Percentiles rank a stretch among this genome's conserved stretches.
Evolutionary conservation across 768 basidiomycete genomes (phyloP).

Genomic region (Termitomyces sp.): DNA sequence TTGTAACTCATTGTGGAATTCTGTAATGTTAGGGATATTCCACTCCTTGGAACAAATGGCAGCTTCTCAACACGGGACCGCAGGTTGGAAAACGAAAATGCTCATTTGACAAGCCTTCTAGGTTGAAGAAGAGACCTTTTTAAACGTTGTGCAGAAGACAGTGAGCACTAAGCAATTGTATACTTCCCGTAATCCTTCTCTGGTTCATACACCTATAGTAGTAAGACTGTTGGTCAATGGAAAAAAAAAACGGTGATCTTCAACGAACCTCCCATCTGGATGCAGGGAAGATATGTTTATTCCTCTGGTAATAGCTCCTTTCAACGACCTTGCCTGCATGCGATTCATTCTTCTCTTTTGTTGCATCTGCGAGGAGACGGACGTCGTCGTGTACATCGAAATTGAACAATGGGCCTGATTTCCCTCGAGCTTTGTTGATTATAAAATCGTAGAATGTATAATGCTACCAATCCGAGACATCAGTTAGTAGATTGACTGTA

Average conservation of each 20-base stretch:
- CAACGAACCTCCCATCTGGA: slow-evolving; percentile 90
- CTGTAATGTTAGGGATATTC: too few relatives aligned
- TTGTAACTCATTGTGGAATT: too few relatives aligned
- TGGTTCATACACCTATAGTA: slow-evolving; percentile 80
- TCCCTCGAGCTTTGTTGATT: slow-evolving; percentile 96
- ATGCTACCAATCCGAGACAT: slow-evolving; percentile 49
- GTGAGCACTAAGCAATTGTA: slow-evolving; percentile 48
- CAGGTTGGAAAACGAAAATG: too few relatives aligned
- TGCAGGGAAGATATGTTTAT: slow-evolving; percentile 97
- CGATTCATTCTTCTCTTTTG: slow-evolving; percentile 95
- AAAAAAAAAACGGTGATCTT: not conserved
- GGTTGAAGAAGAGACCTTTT: not conserved
- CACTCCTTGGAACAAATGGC: too few relatives aligned
- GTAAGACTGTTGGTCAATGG: not conserved
- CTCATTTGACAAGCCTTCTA: not conserved
- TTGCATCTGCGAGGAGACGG: slow-evolving; percentile 88
- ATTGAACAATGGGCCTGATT: slow-evolving; percentile 96
- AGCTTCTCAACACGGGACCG: not conserved
- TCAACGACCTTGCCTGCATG: slow-evolving; percentile 99
- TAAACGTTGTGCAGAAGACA: not conserved
- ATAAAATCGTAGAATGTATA: slow-evolving; percentile 99
- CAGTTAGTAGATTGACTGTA: not conserved
- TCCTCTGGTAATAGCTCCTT: slow-evolving; percentile 90
- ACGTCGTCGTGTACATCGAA: slow-evolving; percentile 99
- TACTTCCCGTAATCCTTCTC: slow-evolving; percentile 94